These are phyloP conservation scores for Isochrysis galbana DNA, from an alignment of 78 protist genomes.

Conservation along the genomic window DNA sequence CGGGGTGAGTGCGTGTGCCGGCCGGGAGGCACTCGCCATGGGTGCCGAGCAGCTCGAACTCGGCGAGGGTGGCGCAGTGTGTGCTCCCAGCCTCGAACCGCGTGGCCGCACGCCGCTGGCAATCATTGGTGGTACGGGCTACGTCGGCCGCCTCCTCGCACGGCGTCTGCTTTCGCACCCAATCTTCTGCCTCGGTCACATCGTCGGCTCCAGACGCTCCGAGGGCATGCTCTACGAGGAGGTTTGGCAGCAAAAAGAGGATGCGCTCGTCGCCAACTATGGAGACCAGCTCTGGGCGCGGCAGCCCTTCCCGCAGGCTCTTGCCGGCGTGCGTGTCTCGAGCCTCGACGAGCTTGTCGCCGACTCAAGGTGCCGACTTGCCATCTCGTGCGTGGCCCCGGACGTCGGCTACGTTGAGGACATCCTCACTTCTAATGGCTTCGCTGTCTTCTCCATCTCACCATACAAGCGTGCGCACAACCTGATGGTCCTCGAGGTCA, in stretches of 20 bases:
- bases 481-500: neutral
- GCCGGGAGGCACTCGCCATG: no score
- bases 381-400: slow-evolving; percentile 2
- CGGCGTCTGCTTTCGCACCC: neutral
- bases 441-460: neutral
- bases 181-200: neutral
- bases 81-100: neutral
- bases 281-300: neutral
- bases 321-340: neutral
- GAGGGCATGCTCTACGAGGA: neutral
- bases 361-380: neutral
- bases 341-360: neutral
- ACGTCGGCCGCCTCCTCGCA: neutral
- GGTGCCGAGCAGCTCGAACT: no score
- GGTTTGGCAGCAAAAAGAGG: neutral
- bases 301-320: neutral
- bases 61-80: neutral
- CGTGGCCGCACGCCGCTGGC: neutral
- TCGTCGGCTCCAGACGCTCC: neutral
- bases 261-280: neutral
- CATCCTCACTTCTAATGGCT: neutral
- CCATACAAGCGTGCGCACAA: neutral
- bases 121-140: slow-evolving; percentile 3
- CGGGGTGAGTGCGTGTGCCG: no score
- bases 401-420: neutral